Percentiles rank a stretch among this genome's conserved stretches.
phyloP scores from a whole-genome alignment of 2,329 filamentous ascomycete genomes.

The Aspergillus sp. region DNA sequence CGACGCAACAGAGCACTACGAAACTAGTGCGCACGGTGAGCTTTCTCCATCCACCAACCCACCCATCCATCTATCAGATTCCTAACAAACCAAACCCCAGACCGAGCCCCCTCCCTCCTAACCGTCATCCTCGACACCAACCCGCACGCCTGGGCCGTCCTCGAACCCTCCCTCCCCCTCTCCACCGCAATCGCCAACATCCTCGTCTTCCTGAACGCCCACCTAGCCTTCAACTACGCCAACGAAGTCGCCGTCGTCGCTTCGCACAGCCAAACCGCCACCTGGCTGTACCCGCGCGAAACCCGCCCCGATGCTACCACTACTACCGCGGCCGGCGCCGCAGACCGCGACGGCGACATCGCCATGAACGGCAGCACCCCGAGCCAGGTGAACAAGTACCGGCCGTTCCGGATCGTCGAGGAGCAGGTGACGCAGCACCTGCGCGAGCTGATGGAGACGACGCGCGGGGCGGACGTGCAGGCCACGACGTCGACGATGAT shows the following conservation, averaged over 20 bases:
- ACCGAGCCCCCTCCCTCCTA: constrained; percentile 73
- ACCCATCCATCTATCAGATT: neutral
- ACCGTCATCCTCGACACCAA: constrained; percentile 95
- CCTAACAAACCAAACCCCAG: constrained; percentile 28
- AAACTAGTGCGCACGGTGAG: constrained; percentile 46
- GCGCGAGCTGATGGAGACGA: constrained; percentile 68
- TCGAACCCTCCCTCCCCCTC: constrained; percentile 72
- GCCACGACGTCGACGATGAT: constrained; percentile 76
- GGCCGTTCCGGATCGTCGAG: constrained; percentile 86
- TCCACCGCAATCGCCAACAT: constrained; percentile 83
- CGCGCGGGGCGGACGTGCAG: constrained; percentile 60
- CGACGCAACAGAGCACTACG: constrained; percentile 60
- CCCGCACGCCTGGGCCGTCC: constrained; percentile 84
- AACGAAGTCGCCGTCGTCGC: constrained; percentile 93
- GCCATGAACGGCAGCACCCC: constrained; percentile 53
- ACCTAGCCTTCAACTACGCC: constrained; percentile 87
- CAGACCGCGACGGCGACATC: constrained; percentile 50
- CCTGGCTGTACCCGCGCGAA: constrained; percentile 76
- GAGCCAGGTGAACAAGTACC: constrained; percentile 79
- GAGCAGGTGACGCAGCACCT: constrained; percentile 74
- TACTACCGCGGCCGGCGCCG: constrained; percentile 13
- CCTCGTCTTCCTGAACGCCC: constrained; percentile 94
- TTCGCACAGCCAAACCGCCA: constrained; percentile 79
- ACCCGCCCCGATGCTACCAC: constrained; percentile 10
- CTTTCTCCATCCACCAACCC: constrained; percentile 1